Evolutionary conservation across 129 eudicot genomes (phyloP).

Genomic region (Flaveria brownii): DNA sequence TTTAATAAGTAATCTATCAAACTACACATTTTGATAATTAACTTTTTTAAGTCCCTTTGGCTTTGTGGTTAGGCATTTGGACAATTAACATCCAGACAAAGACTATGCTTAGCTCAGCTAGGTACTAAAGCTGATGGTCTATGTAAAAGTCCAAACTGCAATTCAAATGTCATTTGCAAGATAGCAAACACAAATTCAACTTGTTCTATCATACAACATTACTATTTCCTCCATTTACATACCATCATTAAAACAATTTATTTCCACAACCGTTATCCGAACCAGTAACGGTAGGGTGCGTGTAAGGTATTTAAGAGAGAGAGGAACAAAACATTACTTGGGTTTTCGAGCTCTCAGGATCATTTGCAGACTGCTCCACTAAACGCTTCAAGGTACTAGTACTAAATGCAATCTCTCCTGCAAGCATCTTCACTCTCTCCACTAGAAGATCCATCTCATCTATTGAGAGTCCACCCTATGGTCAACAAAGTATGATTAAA

Average conservation of each 20-base stretch:
- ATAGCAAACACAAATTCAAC: conserved; percentile 6
- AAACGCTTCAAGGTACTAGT: conserved; percentile 91
- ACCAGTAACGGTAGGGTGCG: not conserved
- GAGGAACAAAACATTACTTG: conserved; percentile 43
- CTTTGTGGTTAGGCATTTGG: not conserved
- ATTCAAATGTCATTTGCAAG: not conserved
- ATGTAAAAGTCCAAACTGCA: too few species aligned
- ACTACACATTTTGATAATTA: not conserved
- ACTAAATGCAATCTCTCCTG: conserved; percentile 95
- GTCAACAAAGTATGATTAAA: conserved; percentile 19
- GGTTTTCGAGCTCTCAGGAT: conserved; percentile 78
- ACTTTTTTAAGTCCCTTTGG: not conserved
- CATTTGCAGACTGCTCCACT: conserved; percentile 85
- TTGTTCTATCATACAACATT: not conserved
- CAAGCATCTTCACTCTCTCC: conserved; percentile 99
- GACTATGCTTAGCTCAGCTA: not conserved
- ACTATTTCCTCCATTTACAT: not conserved
- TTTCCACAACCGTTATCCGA: conserved; percentile 7
- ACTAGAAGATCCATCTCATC: conserved; percentile 94
- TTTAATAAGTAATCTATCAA: conserved; percentile 11
- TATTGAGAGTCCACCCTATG: conserved; percentile 64
- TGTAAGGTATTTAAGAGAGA: not conserved
- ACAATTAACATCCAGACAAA: not conserved
- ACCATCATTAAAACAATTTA: conserved; percentile 16
- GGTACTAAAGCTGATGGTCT: not conserved